Evolutionary conservation across 805 yeast species (phyloP).

Genomic region (Kodamaea kaohsiungensis): DNA sequence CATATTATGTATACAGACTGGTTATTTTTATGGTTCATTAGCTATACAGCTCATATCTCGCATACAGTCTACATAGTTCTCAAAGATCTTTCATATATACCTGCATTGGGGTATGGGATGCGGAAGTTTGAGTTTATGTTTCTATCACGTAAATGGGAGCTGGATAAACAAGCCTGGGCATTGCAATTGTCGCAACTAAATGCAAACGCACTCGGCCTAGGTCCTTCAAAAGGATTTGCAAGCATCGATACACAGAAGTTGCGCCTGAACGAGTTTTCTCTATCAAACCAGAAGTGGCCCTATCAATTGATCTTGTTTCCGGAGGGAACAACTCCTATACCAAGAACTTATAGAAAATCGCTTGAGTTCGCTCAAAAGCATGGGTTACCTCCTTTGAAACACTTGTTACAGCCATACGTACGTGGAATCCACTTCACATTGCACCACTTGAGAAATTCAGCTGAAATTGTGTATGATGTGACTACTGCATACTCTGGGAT

Average conservation of each 20-base stretch:
- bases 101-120: slow-evolving; percentile 88
- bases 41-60: slow-evolving; percentile 64
- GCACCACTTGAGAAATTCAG: slow-evolving; percentile 51
- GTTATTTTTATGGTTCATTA: slow-evolving; percentile 86
- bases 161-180: slow-evolving; percentile 61
- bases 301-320: slow-evolving; percentile 81
- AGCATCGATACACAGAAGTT: slow-evolving; percentile 20
- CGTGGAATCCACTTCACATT: slow-evolving; percentile 77
- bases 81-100: slow-evolving; percentile 75
- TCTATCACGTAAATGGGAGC: slow-evolving; percentile 80
- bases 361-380: slow-evolving; percentile 55
- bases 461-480: slow-evolving; percentile 70
- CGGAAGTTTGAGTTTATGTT: slow-evolving; percentile 72
- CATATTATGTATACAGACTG: slow-evolving; percentile 96
- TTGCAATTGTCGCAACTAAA: slow-evolving; percentile 56
- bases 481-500: slow-evolving; percentile 84
- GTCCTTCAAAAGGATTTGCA: slow-evolving; percentile 47
- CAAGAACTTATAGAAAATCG: slow-evolving; percentile 60
- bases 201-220: slow-evolving; percentile 57
- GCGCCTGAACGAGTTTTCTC: slow-evolving; percentile 30
- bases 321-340: slow-evolving; percentile 88
- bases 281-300: slow-evolving; percentile 33
- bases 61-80: slow-evolving; percentile 71
- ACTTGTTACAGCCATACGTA: slow-evolving; percentile 77
- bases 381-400: slow-evolving; percentile 50